phyloP scores from a whole-genome alignment of 2,329 filamentous ascomycete species.

The Dryadomyces quercus-mongolicae region DNA sequence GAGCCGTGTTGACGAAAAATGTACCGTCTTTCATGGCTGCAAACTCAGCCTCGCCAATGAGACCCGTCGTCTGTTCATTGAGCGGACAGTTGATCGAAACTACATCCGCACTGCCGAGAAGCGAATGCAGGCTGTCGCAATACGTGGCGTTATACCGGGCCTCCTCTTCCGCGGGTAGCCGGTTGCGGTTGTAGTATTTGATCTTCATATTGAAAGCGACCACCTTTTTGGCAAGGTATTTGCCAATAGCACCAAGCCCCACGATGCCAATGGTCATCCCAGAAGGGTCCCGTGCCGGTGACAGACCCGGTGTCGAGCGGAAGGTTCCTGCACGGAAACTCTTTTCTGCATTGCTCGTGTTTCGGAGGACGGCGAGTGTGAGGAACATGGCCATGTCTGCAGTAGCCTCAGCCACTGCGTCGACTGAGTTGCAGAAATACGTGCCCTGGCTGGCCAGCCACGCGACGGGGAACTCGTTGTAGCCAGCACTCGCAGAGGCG shows the following conservation, averaged over 20 bases:
- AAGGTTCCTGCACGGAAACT: constrained; percentile 24
- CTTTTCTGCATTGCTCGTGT: constrained; percentile 27
- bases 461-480: constrained; percentile 32
- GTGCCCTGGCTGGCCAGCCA: constrained; percentile 29
- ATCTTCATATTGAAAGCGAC: constrained; percentile 29
- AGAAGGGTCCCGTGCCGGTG: constrained; percentile 27
- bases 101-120: constrained; percentile 28
- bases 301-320: constrained; percentile 18
- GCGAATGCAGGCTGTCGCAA: constrained; percentile 22
- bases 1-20: constrained; percentile 7
- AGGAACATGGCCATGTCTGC: constrained; percentile 19
- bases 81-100: constrained; percentile 28
- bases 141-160: constrained; percentile 22
- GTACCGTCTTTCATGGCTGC: constrained; percentile 22
- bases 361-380: constrained; percentile 20
- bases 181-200: constrained; percentile 29
- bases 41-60: constrained; percentile 3
- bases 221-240: constrained; percentile 26
- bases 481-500: constrained; percentile 32
- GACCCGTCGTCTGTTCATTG: constrained; percentile 23
- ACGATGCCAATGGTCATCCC: constrained; percentile 34
- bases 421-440: constrained; percentile 40
- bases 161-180: constrained; percentile 22
- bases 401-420: constrained; percentile 38
- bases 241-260: constrained; percentile 35